Base-by-base conservation (phyloP, 1,284 basidiomycete genomes). In the Fomes fomentarius region DNA sequence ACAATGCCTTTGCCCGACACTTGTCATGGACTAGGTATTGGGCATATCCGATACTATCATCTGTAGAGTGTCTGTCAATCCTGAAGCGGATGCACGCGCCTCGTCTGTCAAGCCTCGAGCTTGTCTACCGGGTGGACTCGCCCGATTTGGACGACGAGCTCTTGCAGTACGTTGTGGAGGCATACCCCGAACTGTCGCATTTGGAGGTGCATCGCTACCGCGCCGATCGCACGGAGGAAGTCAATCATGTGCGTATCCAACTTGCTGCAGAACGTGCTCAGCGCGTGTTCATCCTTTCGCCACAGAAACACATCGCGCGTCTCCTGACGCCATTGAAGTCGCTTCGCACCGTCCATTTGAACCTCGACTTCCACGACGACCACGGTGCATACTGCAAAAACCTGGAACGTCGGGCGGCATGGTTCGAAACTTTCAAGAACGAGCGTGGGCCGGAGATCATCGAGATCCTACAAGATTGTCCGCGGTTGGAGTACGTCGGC, bases 81-180 rank as follows among this genome's bases (percentile, higher is more conserved):
- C 28, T 52, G 9, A 15, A n/a, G 6, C 35, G 43, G 11, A 39
- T 52, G 14, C 12, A 10, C 2, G 14, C 35, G 24, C 35, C 41
- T 6, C 14, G 10, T 3, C n/a, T 52, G 6, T 14, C 21, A 1
- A 15, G 12, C 1, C 15, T 52, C 2, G 50, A 76, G 49, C 50
- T 52, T 11, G 50, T 52, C 15, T 52, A 52, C 28, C 3, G 6
- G 4, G 50, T 25, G 4, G 50, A 52, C 25, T n/a, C n/a, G 11
- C 25, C 17, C 9, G 2, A 30, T 10, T 2, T 6, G 15, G 50
- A 52, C 19, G 37, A 40, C 22, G 30, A 41, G 1, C 50, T 52
- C 8, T 37, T 52, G 4, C 3, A 8, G 6, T 26, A 46, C 30
- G 24, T 52, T 28, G 22, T 17, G 0, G 17, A 4, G 6, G 24